These are phyloP conservation scores for Fraxinus baroniana DNA, from an alignment of 305 asterid genomes.

Conservation along the genomic window DNA sequence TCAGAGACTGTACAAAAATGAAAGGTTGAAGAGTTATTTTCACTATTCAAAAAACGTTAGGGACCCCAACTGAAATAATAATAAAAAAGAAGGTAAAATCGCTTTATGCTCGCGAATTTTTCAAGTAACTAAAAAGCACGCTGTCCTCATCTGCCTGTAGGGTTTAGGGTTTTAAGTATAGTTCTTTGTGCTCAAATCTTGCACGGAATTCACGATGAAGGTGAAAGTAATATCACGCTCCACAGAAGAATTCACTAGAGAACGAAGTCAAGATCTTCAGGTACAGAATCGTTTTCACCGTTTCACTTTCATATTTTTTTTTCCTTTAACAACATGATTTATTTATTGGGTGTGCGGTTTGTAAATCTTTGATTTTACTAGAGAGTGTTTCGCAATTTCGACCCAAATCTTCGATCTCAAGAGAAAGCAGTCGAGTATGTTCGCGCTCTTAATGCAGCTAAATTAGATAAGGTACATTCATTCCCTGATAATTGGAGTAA, in stretches of 20 bases:
- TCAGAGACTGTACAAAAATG: no score
- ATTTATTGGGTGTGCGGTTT: background rate
- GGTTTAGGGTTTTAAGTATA: background rate
- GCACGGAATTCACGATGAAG: conserved; percentile 46
- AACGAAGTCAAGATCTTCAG: conserved; percentile 96
- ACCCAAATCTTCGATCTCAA: conserved; percentile 76
- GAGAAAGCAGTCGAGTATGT: conserved; percentile 88
- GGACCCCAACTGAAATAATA: no score
- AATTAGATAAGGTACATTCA: conserved; percentile 68
- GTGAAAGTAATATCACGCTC: conserved; percentile 81
- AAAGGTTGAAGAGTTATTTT: no score
- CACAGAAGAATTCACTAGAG: conserved; percentile 85
- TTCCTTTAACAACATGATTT: background rate
- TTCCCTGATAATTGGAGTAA: background rate
- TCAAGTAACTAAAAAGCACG: background rate
- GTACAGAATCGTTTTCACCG: conserved; percentile 26
- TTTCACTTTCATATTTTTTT: background rate
- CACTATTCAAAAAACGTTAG: no score
- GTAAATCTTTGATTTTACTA: conserved; percentile 21
- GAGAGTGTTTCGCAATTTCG: conserved; percentile 85
- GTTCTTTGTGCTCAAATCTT: background rate
- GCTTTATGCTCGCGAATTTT: background rate
- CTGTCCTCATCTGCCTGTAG: background rate
- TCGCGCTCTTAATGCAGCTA: conserved; percentile 91
- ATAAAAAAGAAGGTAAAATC: no score